A percentile compares a stretch with the other conserved stretches of the same genome.
Conservation (phyloP, 345 rosid species). For the Citrus sp. region DNA sequence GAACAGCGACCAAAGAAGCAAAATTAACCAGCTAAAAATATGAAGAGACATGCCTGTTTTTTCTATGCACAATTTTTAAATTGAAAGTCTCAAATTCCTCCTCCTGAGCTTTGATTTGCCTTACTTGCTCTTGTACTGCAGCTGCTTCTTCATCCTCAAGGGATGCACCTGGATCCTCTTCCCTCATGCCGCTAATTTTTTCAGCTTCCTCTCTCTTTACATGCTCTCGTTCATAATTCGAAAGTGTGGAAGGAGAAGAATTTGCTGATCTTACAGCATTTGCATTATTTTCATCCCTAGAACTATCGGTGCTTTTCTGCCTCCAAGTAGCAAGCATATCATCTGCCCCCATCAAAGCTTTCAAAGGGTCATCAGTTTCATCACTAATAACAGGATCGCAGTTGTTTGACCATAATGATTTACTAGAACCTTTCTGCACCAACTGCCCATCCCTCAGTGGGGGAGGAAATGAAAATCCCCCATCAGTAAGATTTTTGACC, state of each 20-base stretch:
- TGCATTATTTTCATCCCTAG: conserved; percentile 61
- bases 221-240: conserved; percentile 59
- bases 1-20: background rate
- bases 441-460: conserved; percentile 55
- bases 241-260: conserved; percentile 66
- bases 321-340: conserved; percentile 76
- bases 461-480: conserved; percentile 76
- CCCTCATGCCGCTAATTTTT: conserved; percentile 44
- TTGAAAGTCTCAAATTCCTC: conserved; percentile 98
- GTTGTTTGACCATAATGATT: conserved; percentile 64
- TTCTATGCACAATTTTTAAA: conserved; percentile 94
- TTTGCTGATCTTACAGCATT: conserved; percentile 54
- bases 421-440: conserved; percentile 56
- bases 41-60: conserved; percentile 71
- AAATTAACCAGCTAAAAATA: conserved; percentile 10
- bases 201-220: conserved; percentile 58
- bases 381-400: conserved; percentile 38
- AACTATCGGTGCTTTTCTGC: conserved; percentile 80
- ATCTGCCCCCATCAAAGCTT: conserved; percentile 58
- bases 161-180: conserved; percentile 64
- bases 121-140: conserved; percentile 95
- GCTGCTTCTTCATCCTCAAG: conserved; percentile 94
- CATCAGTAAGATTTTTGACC: conserved; percentile 54
- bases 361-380: conserved; percentile 47
- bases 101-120: conserved; percentile 95